Evolutionary conservation across 2,329 filamentous ascomycete genomes (phyloP).

Genomic region (Epichloe typhina): DNA sequence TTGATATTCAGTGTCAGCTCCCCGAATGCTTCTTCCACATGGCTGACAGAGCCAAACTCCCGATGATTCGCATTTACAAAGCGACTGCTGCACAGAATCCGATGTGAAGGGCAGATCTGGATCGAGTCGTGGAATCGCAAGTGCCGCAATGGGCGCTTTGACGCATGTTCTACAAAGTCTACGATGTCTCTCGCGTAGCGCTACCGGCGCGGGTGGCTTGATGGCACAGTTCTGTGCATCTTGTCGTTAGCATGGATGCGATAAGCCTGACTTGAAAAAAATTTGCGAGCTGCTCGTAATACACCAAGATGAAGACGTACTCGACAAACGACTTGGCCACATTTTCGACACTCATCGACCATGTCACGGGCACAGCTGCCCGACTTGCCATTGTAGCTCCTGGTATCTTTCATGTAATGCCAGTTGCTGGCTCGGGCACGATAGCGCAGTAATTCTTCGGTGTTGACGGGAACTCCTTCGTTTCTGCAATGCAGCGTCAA

Average conservation of each 20-base stretch:
- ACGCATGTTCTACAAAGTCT: conserved; percentile 67
- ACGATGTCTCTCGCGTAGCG: conserved; percentile 63
- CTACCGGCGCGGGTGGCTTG: conserved; percentile 58
- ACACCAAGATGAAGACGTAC: conserved; percentile 34
- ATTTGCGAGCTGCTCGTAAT: neutral
- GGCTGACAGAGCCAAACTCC: conserved; percentile 76
- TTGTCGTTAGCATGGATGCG: conserved; percentile 4
- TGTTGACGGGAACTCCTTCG: conserved; percentile 44
- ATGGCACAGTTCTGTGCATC: conserved; percentile 67
- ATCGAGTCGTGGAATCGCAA: conserved; percentile 32
- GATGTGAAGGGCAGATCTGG: conserved; percentile 35
- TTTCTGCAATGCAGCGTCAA: conserved; percentile 71
- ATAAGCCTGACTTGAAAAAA: neutral
- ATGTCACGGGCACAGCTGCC: conserved; percentile 76
- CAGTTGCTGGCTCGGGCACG: conserved; percentile 43
- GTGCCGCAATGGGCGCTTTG: conserved; percentile 51
- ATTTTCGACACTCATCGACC: conserved; percentile 72
- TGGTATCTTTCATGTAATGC: conserved; percentile 45
- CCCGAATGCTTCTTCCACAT: conserved; percentile 61
- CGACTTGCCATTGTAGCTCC: conserved; percentile 50
- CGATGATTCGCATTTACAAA: conserved; percentile 39
- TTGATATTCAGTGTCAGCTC: conserved; percentile 44
- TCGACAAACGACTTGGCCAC: conserved; percentile 65
- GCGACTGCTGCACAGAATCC: conserved; percentile 40
- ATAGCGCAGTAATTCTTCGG: conserved; percentile 43